Base-by-base conservation (phyloP, 1,284 basidiomycete genomes). In the Heterobasidion occidentale region DNA sequence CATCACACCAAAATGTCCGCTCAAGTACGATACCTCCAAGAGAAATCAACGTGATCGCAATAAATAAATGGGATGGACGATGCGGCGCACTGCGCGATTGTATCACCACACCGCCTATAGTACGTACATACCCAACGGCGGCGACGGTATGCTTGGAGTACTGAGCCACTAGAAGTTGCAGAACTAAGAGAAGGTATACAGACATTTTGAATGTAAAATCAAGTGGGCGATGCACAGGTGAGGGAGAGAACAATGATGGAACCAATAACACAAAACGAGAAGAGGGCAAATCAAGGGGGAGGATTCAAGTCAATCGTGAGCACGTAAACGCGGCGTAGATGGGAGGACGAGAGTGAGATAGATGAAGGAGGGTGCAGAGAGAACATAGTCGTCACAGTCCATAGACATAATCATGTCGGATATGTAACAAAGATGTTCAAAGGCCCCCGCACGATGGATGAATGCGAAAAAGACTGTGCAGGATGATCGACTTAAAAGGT, bases 111-210 rank as follows among this genome's bases (percentile, higher is more conserved):
- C 33, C 17, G 51, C 36, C 46, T 36, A 48, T 53, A 55, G 60
- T 60, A 60, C 56, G 55, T 56, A 60, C 60, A 60, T 58, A 53
- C 59, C 58, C 19, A 55, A 53, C 59, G 59, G 14, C 54, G 55
- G 49, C 48, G 59, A 52, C 52, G 47, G 57, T 55, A 55, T 50
- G 42, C 46, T 52, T 53, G 52, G 35, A 46, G 27, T 51, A 35
- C 27, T 46, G 49, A 19, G 20, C 53, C n/a, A 46, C 17, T 35
- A 51, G 45, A 50, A 14, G 34, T 17, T 46, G 45, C 33, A 48
- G 19, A 45, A 33, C 38, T 19, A 51, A 45, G 14, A 38, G 44
- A 44, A 49, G 38, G 27, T 48, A 19, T 51, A 60, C 56, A 56
- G 38, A 48, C 54, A 57, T 46, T 19, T 19, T 17, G 27, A 17